Base-by-base conservation (phyloP, 2,329 filamentous ascomycete species). In the Canariomyces notabilis region DNA sequence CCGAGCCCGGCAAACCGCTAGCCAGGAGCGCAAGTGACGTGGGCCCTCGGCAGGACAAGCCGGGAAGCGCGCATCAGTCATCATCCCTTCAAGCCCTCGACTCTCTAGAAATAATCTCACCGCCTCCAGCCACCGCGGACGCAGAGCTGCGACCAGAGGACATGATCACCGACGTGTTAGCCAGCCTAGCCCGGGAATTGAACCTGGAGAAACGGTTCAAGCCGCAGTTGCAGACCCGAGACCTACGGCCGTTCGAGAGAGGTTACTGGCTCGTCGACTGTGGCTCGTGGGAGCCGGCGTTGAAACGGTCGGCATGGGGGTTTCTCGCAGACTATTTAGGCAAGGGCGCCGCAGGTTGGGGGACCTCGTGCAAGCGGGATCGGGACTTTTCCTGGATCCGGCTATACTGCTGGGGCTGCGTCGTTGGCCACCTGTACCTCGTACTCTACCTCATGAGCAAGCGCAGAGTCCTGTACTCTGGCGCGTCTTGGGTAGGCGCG, bases 401-500 rank as follows among this genome's bases (percentile, higher is more conserved):
- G 26, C 63, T 91, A 1, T 93, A 86, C 61, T 87, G 87, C 59
- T 95, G 87, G 83, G 89, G 86, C 0, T 77, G 83, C 51, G 69
- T 88, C 1, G 79, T 80, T 0, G 75, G 80, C 44, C 83, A 94
- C 57, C 73, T 87, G 26, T 95, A 89, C 62, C 65, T 93, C 4
- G 63, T 90, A 32, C 64, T 95, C 0, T 91, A 86, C 60, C 66
- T 89, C 12, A 85, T 82, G 0, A 91, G 83, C 56, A 73, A 78
- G 46, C 74, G 83, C 23, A 73, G 73, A 50, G 65, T 90, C 14
- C 74, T 76, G 48, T 70, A 68, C 6, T 76, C 76, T 7, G 76
- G 76, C 0, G 70, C 79, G 12, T 67, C 68, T 38, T 95, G 88
- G 87, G 65, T 83, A 42, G 88, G 82, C 63, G 79, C 74, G 0